Evolutionary conservation across 2,329 filamentous ascomycete species (phyloP).

Genomic region (Cladosporium sp.): DNA sequence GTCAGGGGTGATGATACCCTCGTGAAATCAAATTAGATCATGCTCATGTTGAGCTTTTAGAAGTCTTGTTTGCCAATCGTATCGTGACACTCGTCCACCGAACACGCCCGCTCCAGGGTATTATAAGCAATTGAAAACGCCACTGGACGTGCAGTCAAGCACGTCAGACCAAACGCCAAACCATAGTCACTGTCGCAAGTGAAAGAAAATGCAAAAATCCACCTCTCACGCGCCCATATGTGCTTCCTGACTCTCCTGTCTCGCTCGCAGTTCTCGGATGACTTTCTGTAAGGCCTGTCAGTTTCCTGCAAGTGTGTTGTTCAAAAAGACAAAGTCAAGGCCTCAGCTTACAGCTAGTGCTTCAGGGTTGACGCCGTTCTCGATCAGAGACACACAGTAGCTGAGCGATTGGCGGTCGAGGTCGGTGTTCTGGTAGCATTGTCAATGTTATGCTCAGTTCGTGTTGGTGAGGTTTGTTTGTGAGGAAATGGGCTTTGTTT

Average conservation of each 20-base stretch:
- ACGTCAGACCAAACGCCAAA: slow-evolving; percentile 1
- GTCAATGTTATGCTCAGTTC: too few relatives aligned
- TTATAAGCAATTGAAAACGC: not conserved
- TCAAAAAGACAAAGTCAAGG: slow-evolving; percentile 77
- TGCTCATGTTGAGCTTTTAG: not conserved
- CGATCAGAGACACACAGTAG: slow-evolving; percentile 93
- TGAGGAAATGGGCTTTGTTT: not conserved
- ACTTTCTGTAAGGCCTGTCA: slow-evolving; percentile 42
- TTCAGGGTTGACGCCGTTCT: slow-evolving; percentile 95
- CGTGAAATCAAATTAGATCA: not conserved
- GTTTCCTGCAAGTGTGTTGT: slow-evolving; percentile 79
- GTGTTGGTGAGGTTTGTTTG: not conserved
- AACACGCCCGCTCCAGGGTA: not conserved
- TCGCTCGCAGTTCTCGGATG: slow-evolving; percentile 48
- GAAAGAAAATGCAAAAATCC: not conserved
- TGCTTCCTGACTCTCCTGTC: slow-evolving; percentile 39
- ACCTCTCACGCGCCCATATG: slow-evolving; percentile 4
- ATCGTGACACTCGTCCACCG: not conserved
- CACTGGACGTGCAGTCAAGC: not conserved
- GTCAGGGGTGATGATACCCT: not conserved
- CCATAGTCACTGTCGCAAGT: not conserved
- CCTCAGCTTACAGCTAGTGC: slow-evolving; percentile 74
- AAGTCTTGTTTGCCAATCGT: not conserved
- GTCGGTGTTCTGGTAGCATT: slow-evolving; percentile 77
- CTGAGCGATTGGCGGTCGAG: slow-evolving; percentile 88